These are phyloP conservation scores for Dipodascopsis uninucleata DNA, from an alignment of 805 yeast genomes.

Conservation along the genomic window DNA sequence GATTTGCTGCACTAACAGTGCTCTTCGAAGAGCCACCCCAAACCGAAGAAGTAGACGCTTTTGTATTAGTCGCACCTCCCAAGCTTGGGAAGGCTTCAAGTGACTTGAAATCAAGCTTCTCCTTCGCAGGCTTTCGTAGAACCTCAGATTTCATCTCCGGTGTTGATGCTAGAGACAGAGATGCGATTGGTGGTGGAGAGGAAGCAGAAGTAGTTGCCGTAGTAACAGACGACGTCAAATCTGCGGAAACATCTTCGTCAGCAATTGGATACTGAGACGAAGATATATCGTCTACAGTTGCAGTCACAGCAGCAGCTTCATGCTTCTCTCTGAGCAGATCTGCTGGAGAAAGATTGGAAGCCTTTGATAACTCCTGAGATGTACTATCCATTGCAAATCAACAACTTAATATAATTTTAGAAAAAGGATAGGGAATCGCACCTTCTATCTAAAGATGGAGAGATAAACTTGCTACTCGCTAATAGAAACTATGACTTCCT, in stretches of 20 bases:
- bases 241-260: constrained; percentile 18
- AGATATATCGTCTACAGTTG: constrained; percentile 1
- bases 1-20: constrained; percentile 10
- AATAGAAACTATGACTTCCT: too few relatives aligned
- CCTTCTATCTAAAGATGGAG: too few relatives aligned
- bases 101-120: constrained; percentile 30
- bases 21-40: constrained; percentile 29
- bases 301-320: constrained; percentile 13
- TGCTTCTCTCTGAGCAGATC: constrained; percentile 23
- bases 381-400: too few relatives aligned
- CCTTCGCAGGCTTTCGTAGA: constrained; percentile 11
- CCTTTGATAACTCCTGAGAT: too few relatives aligned
- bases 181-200: constrained; percentile 14
- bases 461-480: too few relatives aligned
- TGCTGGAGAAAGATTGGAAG: constrained; percentile 20
- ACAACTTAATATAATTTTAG: too few relatives aligned
- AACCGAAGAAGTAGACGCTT: constrained; percentile 14
- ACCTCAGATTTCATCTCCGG: not conserved
- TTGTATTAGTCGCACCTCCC: constrained; percentile 22
- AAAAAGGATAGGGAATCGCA: too few relatives aligned
- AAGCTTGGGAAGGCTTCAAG: constrained; percentile 35
- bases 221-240: constrained; percentile 18
- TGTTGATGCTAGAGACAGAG: constrained; percentile 6
- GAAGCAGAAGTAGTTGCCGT: constrained; percentile 16
- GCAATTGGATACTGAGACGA: not conserved